Percentiles rank a stretch among this genome's conserved stretches.
phyloP scores from a whole-genome alignment of 345 rosid genomes.

The Heritiera littoralis region DNA sequence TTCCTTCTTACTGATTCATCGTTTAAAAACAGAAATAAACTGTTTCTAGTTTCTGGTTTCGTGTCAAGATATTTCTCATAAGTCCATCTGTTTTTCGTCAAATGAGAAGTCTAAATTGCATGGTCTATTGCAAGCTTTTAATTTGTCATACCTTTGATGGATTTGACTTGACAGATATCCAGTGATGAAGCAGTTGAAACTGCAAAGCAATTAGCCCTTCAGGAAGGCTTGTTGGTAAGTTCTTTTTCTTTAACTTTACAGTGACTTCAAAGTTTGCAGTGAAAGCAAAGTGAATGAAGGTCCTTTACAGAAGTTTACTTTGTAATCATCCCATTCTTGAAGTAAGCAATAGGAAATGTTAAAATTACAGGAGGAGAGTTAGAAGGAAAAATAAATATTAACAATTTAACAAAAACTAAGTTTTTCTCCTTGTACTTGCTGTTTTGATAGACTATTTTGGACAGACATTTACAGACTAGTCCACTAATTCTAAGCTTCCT shows the following conservation, averaged over 20 bases:
- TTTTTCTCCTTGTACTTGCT: background rate
- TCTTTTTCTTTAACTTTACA: constrained; percentile 9
- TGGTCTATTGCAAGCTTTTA: background rate
- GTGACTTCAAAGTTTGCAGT: background rate
- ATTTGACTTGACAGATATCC: constrained; percentile 57
- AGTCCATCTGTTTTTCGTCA: background rate
- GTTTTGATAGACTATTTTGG: background rate
- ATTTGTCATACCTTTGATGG: background rate
- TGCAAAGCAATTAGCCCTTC: constrained; percentile 94
- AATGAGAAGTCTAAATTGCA: constrained; percentile 2
- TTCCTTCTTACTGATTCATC: constrained; percentile 17
- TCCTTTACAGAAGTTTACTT: background rate
- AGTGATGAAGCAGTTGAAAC: constrained; percentile 93
- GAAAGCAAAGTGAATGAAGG: background rate
- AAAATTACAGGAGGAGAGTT: background rate
- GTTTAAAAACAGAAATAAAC: background rate
- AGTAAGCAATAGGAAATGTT: background rate
- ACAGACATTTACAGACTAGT: background rate
- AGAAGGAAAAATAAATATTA: background rate
- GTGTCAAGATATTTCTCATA: background rate
- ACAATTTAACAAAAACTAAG: background rate
- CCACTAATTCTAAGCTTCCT: background rate
- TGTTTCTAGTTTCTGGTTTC: background rate
- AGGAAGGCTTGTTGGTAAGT: constrained; percentile 96
- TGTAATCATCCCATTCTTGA: background rate